Evolutionary conservation across 1,284 basidiomycete species (phyloP).

Genomic region (Ustilago xerochloae): DNA sequence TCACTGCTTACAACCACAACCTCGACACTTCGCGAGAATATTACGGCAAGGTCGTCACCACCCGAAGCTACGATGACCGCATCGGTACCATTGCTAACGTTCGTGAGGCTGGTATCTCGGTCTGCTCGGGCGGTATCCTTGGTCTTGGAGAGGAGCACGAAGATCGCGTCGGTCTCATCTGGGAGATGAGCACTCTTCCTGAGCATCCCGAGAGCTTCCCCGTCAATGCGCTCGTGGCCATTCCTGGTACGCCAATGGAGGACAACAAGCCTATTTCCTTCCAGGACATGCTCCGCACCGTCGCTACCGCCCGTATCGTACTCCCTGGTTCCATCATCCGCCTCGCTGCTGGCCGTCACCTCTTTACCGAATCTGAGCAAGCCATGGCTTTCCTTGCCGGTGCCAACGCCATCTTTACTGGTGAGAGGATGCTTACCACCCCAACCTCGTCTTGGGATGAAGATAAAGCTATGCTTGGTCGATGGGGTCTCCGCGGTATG

Average conservation of each 20-base stretch:
- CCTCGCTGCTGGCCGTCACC: conserved; percentile 91
- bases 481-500: conserved; percentile 94
- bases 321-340: conserved; percentile 92
- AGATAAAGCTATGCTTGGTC: conserved; percentile 91
- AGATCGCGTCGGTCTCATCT: conserved; percentile 92
- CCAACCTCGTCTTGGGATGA: conserved; percentile 75
- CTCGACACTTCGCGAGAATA: conserved; percentile 97
- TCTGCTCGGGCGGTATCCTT: conserved; percentile 96
- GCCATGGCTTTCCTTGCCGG: conserved; percentile 99
- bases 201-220: conserved; percentile 98
- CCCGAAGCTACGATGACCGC: conserved; percentile 92
- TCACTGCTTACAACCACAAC: conserved; percentile 99
- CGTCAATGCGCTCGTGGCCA: conserved; percentile 87
- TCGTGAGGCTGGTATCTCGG: conserved; percentile 92
- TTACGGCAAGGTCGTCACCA: conserved; percentile 94
- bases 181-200: conserved; percentile 88
- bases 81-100: conserved; percentile 89
- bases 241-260: conserved; percentile 74
- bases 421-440: conserved; percentile 95
- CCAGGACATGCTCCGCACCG: conserved; percentile 88
- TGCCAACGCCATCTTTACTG: conserved; percentile 97
- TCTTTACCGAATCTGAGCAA: conserved; percentile 89
- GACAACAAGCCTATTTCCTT: conserved; percentile 73
- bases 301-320: conserved; percentile 92
- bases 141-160: conserved; percentile 91